Evolutionary conservation across 1,284 basidiomycete genomes (phyloP), one percentile per base, ranked within the genome.

Genomic region (Austroboletus olivaceoglutinosus): DNA sequence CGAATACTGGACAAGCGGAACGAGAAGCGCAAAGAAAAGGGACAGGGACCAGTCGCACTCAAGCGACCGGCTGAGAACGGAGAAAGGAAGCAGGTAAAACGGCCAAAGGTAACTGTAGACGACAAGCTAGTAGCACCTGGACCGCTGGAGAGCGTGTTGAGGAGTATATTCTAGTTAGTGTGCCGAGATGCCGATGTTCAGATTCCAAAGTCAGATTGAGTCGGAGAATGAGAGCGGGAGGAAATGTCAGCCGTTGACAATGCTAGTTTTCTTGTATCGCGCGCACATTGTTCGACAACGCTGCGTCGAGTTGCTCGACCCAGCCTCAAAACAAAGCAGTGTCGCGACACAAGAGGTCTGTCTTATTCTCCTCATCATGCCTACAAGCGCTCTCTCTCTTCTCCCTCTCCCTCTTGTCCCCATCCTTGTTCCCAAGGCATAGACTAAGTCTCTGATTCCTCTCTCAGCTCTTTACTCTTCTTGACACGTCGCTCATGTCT

Each of bases 1-100:
- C 83, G 89, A n/a, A 85, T 96, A 29, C 74, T 95, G 61, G 85
- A 90, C 57, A 95, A 96, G 70, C 87, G 94, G 43, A 83, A 83
- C 30, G 85, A 86, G 56, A 86, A 85, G 67, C 91, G 80, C 63
- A 76, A 70, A 48, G 76, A 77, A 62, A 78, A 73, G 55, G 81
- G 77, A 2, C 75, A 78, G 55, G 74, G 73, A 16, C 70, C 64
- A 5, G 11, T 70, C 10, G 58, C 70, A 30, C 47, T 49, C 34
- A 58, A 57, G 55, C 55, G 57, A 46, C 45, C 18, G 25, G 37
- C 41, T 50, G 53, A 71, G 60, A 55, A 71, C 65, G 67, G 69
- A 29, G 68, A 54, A 59, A 52, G 29, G 69, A 60, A 51, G 53
- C 48, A 54, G 43, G 51, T 21, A 50, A 58, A 48, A 47, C 60